Percentiles rank a stretch among this genome's conserved stretches.
phyloP scores from a whole-genome alignment of 352 stramenopile species.

The Phytophthora europaea region DNA sequence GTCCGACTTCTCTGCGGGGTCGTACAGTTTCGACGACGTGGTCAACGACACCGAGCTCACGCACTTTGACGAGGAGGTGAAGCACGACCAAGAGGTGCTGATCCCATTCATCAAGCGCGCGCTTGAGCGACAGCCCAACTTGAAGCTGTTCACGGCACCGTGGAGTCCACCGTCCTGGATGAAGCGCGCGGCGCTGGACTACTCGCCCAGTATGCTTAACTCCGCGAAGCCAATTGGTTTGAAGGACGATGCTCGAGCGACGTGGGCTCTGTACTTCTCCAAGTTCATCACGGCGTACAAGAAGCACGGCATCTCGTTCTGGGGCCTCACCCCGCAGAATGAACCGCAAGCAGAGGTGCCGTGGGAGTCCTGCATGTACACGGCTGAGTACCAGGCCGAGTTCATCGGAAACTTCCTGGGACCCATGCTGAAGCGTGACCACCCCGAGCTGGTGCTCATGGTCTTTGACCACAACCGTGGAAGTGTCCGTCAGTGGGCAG shows the following conservation, averaged over 20 bases:
- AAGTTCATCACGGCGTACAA: constrained; percentile 95
- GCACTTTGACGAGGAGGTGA: constrained; percentile 85
- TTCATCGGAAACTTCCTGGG: constrained; percentile 88
- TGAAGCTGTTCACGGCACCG: constrained; percentile 90
- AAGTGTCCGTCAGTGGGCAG: constrained; percentile 77
- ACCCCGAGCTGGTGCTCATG: constrained; percentile 88
- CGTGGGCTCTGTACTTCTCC: constrained; percentile 93
- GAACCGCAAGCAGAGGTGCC: constrained; percentile 82
- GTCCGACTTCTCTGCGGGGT: constrained; percentile 88
- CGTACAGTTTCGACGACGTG: constrained; percentile 92
- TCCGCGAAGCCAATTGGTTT: constrained; percentile 69
- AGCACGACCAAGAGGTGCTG: constrained; percentile 80
- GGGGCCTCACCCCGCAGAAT: constrained; percentile 93
- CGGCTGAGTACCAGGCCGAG: constrained; percentile 60
- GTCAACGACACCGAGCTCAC: constrained; percentile 69
- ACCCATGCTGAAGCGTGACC: constrained; percentile 75
- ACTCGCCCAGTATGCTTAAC: constrained; percentile 71
- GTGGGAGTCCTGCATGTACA: constrained; percentile 81
- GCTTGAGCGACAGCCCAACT: constrained; percentile 57
- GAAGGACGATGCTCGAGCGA: constrained; percentile 54
- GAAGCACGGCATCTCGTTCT: constrained; percentile 81
- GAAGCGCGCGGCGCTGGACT: constrained; percentile 57
- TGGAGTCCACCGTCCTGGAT: constrained; percentile 94
- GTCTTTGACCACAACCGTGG: constrained; percentile 94
- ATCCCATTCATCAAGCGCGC: constrained; percentile 90